Evolutionary conservation across 2,329 filamentous ascomycete genomes (phyloP), one percentile per base, ranked within the genome.

Genomic region (Acarospora socialis): DNA sequence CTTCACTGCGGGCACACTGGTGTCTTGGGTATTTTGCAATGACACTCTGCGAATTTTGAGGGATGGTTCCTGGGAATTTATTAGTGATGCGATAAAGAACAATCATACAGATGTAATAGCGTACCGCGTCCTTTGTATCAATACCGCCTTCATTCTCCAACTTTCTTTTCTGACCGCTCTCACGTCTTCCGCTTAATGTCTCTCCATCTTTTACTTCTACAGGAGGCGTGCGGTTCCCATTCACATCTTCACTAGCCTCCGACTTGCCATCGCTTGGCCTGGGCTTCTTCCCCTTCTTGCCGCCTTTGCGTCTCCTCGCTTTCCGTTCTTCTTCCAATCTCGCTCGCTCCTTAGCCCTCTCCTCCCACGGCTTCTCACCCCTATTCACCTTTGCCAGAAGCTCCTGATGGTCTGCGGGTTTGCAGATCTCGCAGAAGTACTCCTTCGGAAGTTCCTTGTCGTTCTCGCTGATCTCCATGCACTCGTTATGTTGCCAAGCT

Each of bases 401-500:
- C 38, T 77, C 75, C 44, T 73, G 74, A 59, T 98, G 90, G 40
- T 86, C 74, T 34, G 83, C 70, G 1, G 90, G 90, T 32, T 70
- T 70, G 61, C 90, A 95, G 56, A 77, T 64, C 56, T 98, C 90
- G 58, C 90, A 98, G 57, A 79, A 92, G 60, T 98, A 98, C 55
- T 81, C 68, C 38, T 80, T 80, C 18, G 81, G 78, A 34, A 82
- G 67, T 47, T 86, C 73, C 37, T 86, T 59, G 35, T 68, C 80
- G 19, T 77, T 72, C 45, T 81, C 83, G 28, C 77, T 73, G 47
- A 94, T 72, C 32, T 82, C 83, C 65, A 98, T 82, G 53, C 90
- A 98, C 41, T 92, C 77, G 49, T 94, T 94, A 57, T 98, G 90
- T 57, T 98, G 90, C 90, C 90, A 98, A 24, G 79, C 87, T 29